Evolutionary conservation across 73 alveolate species (phyloP).

Genomic region (Vitrella brassicaformis): DNA sequence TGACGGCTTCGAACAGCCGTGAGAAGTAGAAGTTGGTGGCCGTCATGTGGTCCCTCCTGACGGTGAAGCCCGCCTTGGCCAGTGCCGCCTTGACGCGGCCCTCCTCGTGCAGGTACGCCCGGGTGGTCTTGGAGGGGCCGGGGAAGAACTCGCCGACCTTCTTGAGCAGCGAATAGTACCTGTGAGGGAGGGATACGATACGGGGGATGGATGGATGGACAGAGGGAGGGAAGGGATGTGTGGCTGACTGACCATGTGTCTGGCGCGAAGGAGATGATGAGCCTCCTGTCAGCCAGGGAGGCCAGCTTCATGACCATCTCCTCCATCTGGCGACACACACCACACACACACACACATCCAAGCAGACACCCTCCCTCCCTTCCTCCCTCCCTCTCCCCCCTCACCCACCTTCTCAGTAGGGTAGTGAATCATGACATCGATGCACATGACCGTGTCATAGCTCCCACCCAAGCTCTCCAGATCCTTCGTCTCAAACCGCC

Average conservation of each 20-base stretch:
- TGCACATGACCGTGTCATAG: slow-evolving; percentile 26
- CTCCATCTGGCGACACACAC: neutral
- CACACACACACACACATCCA: neutral
- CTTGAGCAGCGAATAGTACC: slow-evolving; percentile 11
- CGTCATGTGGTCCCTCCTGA: slow-evolving; percentile 22
- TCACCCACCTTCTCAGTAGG: slow-evolving; percentile 33
- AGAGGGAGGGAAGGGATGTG: neutral
- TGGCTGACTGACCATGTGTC: slow-evolving; percentile 16
- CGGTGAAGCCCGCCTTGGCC: neutral
- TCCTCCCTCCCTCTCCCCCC: slow-evolving; percentile 3
- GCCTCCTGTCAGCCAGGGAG: neutral
- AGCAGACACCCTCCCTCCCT: neutral
- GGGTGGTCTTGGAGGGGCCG: slow-evolving; percentile 29
- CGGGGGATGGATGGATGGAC: neutral
- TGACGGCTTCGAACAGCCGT: slow-evolving; percentile 22
- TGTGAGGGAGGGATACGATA: neutral
- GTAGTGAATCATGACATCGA: slow-evolving; percentile 32
- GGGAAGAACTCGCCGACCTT: slow-evolving; percentile 30
- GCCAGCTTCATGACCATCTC: neutral
- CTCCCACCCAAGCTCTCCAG: slow-evolving; percentile 1
- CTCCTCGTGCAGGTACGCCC: slow-evolving; percentile 31
- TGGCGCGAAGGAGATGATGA: slow-evolving; percentile 32
- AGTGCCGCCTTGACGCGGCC: slow-evolving; percentile 14
- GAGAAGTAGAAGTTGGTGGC: slow-evolving; percentile 35
- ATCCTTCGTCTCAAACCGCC: neutral